A percentile compares a stretch with the other conserved stretches of the same genome.
Conservation (phyloP, 768 basidiomycete genomes). For the Pleurotus pulmonarius region DNA sequence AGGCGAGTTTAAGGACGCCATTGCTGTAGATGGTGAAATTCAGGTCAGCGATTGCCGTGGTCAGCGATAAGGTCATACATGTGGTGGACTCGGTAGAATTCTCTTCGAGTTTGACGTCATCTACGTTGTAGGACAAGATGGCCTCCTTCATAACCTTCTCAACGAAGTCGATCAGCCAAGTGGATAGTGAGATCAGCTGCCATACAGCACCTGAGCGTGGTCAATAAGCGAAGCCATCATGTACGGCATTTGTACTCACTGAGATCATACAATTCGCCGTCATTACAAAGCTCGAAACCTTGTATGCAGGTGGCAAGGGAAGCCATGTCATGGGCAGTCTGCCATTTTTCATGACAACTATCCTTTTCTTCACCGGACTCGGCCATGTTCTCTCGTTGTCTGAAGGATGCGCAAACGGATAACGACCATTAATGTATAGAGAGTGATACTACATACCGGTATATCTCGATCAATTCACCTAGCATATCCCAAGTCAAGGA, state of each 20-base stretch:
- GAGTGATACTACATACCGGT: slow-evolving; percentile 42
- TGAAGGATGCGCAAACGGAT: neutral
- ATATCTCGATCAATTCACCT: slow-evolving; percentile 43
- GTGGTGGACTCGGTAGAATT: neutral
- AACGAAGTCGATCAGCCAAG: slow-evolving; percentile 59
- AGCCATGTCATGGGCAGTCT: slow-evolving; percentile 62
- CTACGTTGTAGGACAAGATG: slow-evolving; percentile 31
- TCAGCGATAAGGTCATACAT: neutral
- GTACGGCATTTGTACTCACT: slow-evolving; percentile 32
- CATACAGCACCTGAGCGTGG: slow-evolving; percentile 57
- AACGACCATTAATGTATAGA: slow-evolving; percentile 13
- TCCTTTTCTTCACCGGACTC: slow-evolving; percentile 30
- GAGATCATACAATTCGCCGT: slow-evolving; percentile 59
- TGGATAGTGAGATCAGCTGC: slow-evolving; percentile 62
- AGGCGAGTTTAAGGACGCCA: slow-evolving; percentile 22
- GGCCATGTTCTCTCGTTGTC: slow-evolving; percentile 11
- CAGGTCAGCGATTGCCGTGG: neutral
- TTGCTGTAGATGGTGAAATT: slow-evolving; percentile 9
- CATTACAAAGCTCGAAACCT: slow-evolving; percentile 67
- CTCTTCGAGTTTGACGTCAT: slow-evolving; percentile 7
- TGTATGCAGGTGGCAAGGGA: slow-evolving; percentile 55
- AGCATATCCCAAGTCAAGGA: slow-evolving; percentile 40
- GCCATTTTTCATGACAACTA: slow-evolving; percentile 45
- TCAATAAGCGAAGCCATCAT: neutral
- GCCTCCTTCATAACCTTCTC: slow-evolving; percentile 59